Conservation (phyloP, 768 basidiomycete genomes). For the Floccularia luteovirens region DNA sequence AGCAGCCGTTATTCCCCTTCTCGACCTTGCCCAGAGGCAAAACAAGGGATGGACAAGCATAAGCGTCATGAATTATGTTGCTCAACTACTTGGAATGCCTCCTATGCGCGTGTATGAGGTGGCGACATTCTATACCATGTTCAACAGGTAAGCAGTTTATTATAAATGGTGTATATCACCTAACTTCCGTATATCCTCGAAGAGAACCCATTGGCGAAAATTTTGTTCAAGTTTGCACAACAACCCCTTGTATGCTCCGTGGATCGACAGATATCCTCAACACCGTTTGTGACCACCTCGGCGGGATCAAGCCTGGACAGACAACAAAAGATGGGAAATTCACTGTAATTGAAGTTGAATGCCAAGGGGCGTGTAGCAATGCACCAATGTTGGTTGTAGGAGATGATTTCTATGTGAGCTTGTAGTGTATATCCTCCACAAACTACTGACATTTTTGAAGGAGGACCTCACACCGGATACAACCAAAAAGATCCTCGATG, state of each 20-base stretch:
- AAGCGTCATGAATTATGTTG: conserved; percentile 98
- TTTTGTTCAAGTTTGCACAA: conserved; percentile 98
- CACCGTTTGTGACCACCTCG: conserved; percentile 76
- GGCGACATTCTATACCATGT: conserved; percentile 99
- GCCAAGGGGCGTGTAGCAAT: conserved; percentile 97
- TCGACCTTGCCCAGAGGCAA: conserved; percentile 94
- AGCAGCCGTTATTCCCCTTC: conserved; percentile 92
- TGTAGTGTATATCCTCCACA: not conserved
- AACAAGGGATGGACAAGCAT: conserved; percentile 99
- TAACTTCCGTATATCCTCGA: not conserved
- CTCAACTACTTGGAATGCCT: conserved; percentile 86
- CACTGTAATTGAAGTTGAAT: conserved; percentile 97
- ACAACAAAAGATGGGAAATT: conserved; percentile 97
- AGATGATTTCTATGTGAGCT: conserved; percentile 87
- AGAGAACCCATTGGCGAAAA: conserved; percentile 92
- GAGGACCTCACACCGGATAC: conserved; percentile 78
- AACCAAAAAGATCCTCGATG: conserved; percentile 74
- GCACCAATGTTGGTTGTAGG: conserved; percentile 95
- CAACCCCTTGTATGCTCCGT: conserved; percentile 94
- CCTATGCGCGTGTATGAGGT: conserved; percentile 99
- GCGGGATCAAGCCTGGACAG: conserved; percentile 78
- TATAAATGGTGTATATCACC: not conserved
- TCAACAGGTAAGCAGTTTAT: conserved; percentile 69
- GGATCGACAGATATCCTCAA: conserved; percentile 89
- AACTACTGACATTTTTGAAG: conserved; percentile 26